A percentile compares a stretch with the other conserved stretches of the same genome.
These are phyloP conservation scores for Elsinoe necatrix DNA, from an alignment of 2,329 filamentous ascomycete species.

Conservation along the genomic window DNA sequence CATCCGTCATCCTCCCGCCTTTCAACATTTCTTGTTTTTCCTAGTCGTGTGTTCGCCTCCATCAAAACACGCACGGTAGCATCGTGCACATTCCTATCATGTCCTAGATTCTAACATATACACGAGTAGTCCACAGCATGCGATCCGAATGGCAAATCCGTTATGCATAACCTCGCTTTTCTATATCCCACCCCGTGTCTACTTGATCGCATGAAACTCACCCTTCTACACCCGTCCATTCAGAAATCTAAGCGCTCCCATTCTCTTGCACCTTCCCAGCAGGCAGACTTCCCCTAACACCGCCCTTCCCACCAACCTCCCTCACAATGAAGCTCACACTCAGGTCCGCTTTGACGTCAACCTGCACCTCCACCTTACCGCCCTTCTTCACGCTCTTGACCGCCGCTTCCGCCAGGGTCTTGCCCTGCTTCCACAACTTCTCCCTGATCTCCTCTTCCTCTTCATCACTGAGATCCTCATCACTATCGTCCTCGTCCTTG, in stretches of 20 bases:
- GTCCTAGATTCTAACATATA: too few relatives aligned
- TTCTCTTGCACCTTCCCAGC: constrained; percentile 18
- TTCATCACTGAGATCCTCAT: constrained; percentile 54
- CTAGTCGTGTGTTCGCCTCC: too few relatives aligned
- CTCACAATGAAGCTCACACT: constrained; percentile 70
- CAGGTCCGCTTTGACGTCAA: constrained; percentile 77
- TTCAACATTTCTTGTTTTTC: too few relatives aligned
- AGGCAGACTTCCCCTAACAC: constrained; percentile 58
- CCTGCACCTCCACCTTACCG: constrained; percentile 84
- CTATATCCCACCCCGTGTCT: neutral
- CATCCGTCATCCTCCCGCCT: too few relatives aligned
- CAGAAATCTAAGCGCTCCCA: constrained; percentile 16
- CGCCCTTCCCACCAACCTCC: constrained; percentile 80
- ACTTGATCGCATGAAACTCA: neutral
- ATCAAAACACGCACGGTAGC: too few relatives aligned
- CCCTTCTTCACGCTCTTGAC: constrained; percentile 78
- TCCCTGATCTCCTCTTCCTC: constrained; percentile 82
- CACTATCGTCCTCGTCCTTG: constrained; percentile 51
- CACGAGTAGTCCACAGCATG: too few relatives aligned
- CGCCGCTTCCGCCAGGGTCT: constrained; percentile 73
- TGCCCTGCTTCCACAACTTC: constrained; percentile 85
- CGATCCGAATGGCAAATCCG: too few relatives aligned
- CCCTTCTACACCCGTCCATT: neutral
- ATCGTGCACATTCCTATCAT: too few relatives aligned
- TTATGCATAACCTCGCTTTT: neutral